Base-by-base conservation (phyloP, 495 filamentous ascomycete genomes). In the Annulohypoxylon maeteangense region DNA sequence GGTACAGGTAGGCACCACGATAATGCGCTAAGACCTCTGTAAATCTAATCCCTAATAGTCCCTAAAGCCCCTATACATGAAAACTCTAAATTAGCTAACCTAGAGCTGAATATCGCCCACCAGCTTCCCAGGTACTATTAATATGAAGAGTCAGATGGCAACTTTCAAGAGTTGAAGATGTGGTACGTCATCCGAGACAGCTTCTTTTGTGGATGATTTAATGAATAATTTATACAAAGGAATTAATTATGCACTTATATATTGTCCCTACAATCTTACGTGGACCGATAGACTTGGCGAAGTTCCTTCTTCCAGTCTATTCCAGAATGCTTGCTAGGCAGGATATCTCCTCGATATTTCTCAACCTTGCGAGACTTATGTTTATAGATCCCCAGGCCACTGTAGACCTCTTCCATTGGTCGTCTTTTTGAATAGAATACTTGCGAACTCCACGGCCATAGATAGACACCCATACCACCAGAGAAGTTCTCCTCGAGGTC, bases 241-340 rank as follows among this genome's bases (percentile, higher is more conserved):
- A 29, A 29, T 29, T 29, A 29, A 29, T 29, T 29, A 29, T 29
- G 27, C 6, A 29, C 6, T 29, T 29, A 40, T 40, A 14, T 1
- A 3, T 40, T n/a, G 11, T 40, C n/a, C 11, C n/a, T 29, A 29
- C 27, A 3, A 29, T 29, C 27, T 29, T 4, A n/a, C n/a, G 8
- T 2, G 5, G n/a, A 40, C 18, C 23, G 16, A 16, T 56, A 65
- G 22, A 25, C 11, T 5, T 57, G 22, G 8, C 11, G 38, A 16
- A 65, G 29, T 29, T 56, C 16, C 11, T 42, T n/a, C 56, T 4
- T 22, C 64, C 64, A 67, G 23, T 67, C 25, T 23, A 67, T 67
- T 32, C 44, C 45, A 22, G 55, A 44, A 16, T 12, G 16, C 7
- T 48, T 42, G 20, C 66, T 69, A 1, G 59, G 66, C 27, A 68